Evolutionary conservation across 2,329 filamentous ascomycete genomes (phyloP), one percentile per base, ranked within the genome.

Genomic region (Cordyceps militaris): DNA sequence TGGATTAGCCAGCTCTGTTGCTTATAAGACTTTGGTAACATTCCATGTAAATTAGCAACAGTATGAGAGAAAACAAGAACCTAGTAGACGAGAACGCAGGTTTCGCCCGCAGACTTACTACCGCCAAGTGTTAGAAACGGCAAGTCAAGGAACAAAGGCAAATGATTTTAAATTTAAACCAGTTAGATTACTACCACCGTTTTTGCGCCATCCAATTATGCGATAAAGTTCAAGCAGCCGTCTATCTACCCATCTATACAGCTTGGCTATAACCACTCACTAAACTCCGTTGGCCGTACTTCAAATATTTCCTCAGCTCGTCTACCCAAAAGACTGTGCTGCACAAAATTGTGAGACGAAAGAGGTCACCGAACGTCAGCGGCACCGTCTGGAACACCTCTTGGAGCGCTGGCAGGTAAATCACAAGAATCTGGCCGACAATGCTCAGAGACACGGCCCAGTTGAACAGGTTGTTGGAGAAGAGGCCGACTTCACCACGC

Each of bases 321-420:
- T 99, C 94, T 13, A 86, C 91, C 90, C 91, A 97, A 71, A 99
- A 96, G 28, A 99, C 94, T 52, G 83, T 85, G 74, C 92, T 97
- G 61, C 92, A 88, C 60, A 99, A 77, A 47, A 84, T 70, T 28
- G 93, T 66, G 64, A 99, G 76, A 59, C 84, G 76, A 42, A 91
- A 66, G 57, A 97, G 72, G 76, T 99, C 94, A 60, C 80, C 75
- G 9, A 92, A 70, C 0, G 83, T 77, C 56, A 99, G 73, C 1
- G 89, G 87, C 72, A 99, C 94, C 0, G 94, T 99, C 76, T 99
- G 94, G 75, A 99, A 99, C 5, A 97, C 86, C 54, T 89, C 83
- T 74, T 99, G 94, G 65, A 99, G 76, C 75, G 91, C 92, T 10
- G 94, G 94, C 62, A 97, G 86, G 72, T 97, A 99, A 56, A 99